Evolutionary conservation across 129 eudicot genomes (phyloP).

Genomic region (Escallonia rubra): DNA sequence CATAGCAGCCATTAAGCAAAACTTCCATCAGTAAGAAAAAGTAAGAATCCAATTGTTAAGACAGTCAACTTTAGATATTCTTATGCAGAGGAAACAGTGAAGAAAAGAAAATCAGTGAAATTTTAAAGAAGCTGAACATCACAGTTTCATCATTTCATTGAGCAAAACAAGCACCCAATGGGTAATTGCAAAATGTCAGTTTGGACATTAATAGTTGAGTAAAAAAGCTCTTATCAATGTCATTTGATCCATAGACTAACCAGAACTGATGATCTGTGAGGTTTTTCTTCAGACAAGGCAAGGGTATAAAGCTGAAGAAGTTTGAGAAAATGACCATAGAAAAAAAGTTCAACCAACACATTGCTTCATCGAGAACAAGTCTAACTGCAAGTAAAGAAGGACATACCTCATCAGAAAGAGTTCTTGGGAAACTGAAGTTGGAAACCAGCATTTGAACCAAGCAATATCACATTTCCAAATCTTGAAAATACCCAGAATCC

Average conservation of each 20-base stretch:
- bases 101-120: background rate
- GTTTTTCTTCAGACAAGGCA: no score
- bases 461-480: background rate
- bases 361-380: background rate
- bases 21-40: background rate
- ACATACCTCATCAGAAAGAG: conserved; percentile 2
- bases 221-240: background rate
- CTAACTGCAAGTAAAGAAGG: background rate
- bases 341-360: background rate
- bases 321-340: background rate
- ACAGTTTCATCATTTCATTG: background rate
- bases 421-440: background rate
- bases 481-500: conserved; percentile 8
- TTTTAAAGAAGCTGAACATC: background rate
- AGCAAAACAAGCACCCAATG: background rate
- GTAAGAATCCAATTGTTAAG: background rate
- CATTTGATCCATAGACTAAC: background rate
- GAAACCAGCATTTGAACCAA: background rate
- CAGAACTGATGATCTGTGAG: no score
- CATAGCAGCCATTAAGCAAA: background rate
- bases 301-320: no score
- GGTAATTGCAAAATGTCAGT: background rate
- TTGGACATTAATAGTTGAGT: background rate
- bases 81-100: no score
- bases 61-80: background rate